Conservation (phyloP, 805 yeast species). For the Blastobotrys chiropterorum region DNA sequence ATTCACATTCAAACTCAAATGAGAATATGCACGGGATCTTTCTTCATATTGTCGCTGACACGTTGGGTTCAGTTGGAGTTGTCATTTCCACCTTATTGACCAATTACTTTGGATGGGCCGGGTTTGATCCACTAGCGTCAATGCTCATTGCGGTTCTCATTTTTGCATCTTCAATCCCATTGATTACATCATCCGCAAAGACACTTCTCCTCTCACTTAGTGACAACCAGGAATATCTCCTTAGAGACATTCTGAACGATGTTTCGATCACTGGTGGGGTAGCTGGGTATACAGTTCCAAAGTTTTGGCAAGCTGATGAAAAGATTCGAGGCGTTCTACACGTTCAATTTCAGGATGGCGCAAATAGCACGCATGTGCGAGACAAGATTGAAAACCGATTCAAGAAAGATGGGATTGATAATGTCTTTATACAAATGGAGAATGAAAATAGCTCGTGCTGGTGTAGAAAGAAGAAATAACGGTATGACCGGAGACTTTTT, state of each 20-base stretch:
- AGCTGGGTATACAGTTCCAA: conserved; percentile 76
- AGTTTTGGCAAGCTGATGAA: conserved; percentile 73
- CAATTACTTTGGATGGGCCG: conserved; percentile 60
- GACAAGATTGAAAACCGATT: conserved; percentile 55
- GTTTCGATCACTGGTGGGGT: conserved; percentile 70
- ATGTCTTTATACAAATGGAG: conserved; percentile 63
- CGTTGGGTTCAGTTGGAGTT: conserved; percentile 95
- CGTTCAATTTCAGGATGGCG: conserved; percentile 62
- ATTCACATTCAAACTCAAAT: conserved; percentile 32
- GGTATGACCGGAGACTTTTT: neutral
- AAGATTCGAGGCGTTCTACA: conserved; percentile 73
- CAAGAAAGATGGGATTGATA: conserved; percentile 42
- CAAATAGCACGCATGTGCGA: conserved; percentile 54
- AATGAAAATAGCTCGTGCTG: conserved; percentile 59
- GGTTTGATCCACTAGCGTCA: conserved; percentile 92
- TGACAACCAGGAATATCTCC: conserved; percentile 50
- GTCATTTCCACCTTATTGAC: conserved; percentile 83
- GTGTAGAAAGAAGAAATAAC: conserved; percentile 41
- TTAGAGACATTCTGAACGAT: conserved; percentile 63
- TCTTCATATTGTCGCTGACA: conserved; percentile 89
- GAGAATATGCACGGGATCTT: conserved; percentile 92
- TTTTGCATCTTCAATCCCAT: conserved; percentile 74
- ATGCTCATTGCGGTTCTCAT: conserved; percentile 77
- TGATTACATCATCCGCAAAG: conserved; percentile 73
- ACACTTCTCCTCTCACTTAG: conserved; percentile 61